Conservation (phyloP, 441 rosid genomes). For the Theobroma grandiflorum region DNA sequence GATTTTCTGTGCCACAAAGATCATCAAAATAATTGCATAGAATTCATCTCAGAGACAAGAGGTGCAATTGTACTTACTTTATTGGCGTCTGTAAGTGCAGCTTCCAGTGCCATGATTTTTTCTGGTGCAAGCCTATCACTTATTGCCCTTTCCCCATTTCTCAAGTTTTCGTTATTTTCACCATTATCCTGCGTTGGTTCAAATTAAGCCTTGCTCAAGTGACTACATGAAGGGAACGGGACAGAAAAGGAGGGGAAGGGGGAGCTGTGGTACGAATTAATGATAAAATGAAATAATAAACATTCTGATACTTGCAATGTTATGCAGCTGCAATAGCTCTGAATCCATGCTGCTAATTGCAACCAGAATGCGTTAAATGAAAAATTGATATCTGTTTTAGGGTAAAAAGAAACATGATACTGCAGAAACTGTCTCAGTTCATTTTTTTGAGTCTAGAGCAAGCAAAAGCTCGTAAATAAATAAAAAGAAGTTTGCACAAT, state of each 20-base stretch:
- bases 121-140: conserved; percentile 13
- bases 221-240: not conserved
- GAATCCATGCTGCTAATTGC: not conserved
- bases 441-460: not conserved
- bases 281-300: not conserved
- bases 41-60: not conserved
- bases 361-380: not conserved
- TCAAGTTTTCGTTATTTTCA: conserved; percentile 6
- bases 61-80: conserved; percentile 30
- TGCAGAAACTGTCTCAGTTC: no score
- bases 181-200: conserved; percentile 31
- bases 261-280: not conserved
- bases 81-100: conserved; percentile 35
- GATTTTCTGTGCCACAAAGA: conserved; percentile 34
- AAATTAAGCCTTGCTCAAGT: not conserved
- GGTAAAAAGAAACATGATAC: not conserved
- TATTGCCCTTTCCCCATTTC: not conserved
- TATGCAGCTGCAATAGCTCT: not conserved
- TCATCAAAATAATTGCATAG: not conserved
- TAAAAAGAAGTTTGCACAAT: not conserved
- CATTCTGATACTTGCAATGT: not conserved
- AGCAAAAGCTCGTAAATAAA: not conserved
- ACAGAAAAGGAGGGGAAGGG: not conserved
- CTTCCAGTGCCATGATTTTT: conserved; percentile 43
- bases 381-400: not conserved